Evolutionary conservation across 768 basidiomycete genomes (phyloP).

Genomic region (Lentinula sp.): DNA sequence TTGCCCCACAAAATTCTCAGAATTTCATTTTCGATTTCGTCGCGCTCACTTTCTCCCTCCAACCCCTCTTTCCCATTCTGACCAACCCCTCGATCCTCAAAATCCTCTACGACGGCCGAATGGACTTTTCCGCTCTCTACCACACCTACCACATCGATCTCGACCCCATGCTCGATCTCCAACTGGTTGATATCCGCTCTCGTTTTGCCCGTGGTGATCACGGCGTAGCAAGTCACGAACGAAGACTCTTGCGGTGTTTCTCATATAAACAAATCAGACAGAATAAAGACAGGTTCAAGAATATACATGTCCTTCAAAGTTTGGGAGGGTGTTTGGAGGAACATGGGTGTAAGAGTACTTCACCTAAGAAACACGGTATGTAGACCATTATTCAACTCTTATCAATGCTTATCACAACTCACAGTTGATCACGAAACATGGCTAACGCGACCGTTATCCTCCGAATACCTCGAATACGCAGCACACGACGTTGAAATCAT

Average conservation of each 20-base stretch:
- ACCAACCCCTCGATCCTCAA: conserved; percentile 22
- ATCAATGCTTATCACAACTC: not conserved
- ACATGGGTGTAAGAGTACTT: not conserved
- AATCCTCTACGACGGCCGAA: conserved; percentile 36
- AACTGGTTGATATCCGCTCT: conserved; percentile 30
- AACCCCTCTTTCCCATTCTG: conserved; percentile 21
- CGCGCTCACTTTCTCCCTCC: conserved; percentile 14
- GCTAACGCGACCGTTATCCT: conserved; percentile 28
- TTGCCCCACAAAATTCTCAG: conserved; percentile 14
- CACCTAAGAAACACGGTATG: not conserved
- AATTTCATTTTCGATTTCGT: conserved; percentile 32
- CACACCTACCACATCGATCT: conserved; percentile 21
- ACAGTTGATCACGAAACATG: conserved; percentile 18
- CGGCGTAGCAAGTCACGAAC: conserved; percentile 17
- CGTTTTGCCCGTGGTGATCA: conserved; percentile 15
- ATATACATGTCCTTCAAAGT: conserved; percentile 27
- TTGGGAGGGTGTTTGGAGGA: conserved; percentile 24
- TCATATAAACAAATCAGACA: not conserved
- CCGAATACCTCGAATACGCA: conserved; percentile 31
- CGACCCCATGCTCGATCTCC: conserved; percentile 30
- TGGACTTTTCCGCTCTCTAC: conserved; percentile 30
- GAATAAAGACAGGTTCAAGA: conserved; percentile 13
- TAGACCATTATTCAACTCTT: not conserved
- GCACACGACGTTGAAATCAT: conserved; percentile 37
- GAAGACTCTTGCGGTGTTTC: not conserved